Evolutionary conservation across 2,329 filamentous ascomycete genomes (phyloP).

Genomic region (Colletotrichum sp.): DNA sequence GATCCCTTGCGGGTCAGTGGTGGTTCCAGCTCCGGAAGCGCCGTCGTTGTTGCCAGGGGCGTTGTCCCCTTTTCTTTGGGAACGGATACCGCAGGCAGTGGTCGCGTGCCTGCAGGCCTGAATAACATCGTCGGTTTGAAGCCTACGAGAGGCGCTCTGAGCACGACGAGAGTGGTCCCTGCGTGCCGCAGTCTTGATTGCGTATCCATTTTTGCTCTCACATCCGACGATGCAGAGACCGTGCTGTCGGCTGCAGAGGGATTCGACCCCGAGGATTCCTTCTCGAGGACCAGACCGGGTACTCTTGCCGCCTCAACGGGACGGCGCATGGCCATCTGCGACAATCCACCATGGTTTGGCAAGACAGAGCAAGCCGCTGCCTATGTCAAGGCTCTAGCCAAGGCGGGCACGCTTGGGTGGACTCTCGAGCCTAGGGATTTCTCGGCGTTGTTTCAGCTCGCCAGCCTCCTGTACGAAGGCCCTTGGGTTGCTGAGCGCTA

Average conservation of each 20-base stretch:
- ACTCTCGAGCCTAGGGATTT: conserved; percentile 50
- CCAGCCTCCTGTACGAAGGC: conserved; percentile 60
- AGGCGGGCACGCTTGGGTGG: conserved; percentile 44
- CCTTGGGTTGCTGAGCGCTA: conserved; percentile 64
- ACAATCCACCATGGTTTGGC: conserved; percentile 41
- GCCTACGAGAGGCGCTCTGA: conserved; percentile 58
- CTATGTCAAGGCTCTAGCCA: conserved; percentile 45
- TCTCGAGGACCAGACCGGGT: conserved; percentile 46
- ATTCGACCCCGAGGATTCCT: conserved; percentile 54
- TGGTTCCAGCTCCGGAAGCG: conserved; percentile 63
- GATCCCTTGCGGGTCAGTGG: conserved; percentile 43
- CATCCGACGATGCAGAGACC: conserved; percentile 51
- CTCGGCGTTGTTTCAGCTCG: conserved; percentile 54
- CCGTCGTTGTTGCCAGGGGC: conserved; percentile 57
- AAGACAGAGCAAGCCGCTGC: conserved; percentile 41
- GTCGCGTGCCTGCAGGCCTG: conserved; percentile 56
- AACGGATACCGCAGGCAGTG: conserved; percentile 62
- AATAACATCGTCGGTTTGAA: conserved; percentile 58
- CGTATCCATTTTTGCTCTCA: conserved; percentile 57
- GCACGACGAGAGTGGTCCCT: conserved; percentile 53
- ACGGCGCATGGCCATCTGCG: conserved; percentile 41
- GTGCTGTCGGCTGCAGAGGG: conserved; percentile 54
- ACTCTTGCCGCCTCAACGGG: conserved; percentile 3
- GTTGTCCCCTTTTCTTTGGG: conserved; percentile 62
- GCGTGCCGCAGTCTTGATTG: conserved; percentile 64